These are phyloP conservation scores for Kregervanrija pseudodelftensis DNA, from an alignment of 805 yeast species.

Conservation along the genomic window DNA sequence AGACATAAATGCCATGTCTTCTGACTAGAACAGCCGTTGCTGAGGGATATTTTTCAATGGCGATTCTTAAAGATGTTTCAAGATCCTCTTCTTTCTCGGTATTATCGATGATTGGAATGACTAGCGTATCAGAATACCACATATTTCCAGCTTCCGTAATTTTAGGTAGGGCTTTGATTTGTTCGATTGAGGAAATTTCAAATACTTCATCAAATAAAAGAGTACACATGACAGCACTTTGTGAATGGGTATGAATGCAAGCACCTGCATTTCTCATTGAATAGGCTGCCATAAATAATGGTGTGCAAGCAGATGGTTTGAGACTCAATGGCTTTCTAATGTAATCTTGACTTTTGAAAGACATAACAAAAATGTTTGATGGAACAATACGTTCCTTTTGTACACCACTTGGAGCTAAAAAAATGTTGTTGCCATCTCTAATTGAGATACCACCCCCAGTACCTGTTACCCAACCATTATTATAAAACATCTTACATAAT, in stretches of 20 bases:
- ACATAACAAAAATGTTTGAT: constrained; percentile 72
- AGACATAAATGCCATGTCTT: constrained; percentile 92
- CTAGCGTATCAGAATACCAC: constrained; percentile 65
- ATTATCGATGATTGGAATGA: constrained; percentile 87
- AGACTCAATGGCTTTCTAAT: constrained; percentile 53
- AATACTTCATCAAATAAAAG: constrained; percentile 65
- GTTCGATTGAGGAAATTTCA: constrained; percentile 75
- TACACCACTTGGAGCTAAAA: constrained; percentile 91
- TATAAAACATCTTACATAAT: constrained; percentile 67
- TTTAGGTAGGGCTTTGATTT: constrained; percentile 84
- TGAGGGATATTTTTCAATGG: constrained; percentile 64
- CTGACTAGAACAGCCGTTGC: constrained; percentile 84
- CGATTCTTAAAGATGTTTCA: constrained; percentile 54
- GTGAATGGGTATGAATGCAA: constrained; percentile 92
- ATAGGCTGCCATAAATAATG: constrained; percentile 72
- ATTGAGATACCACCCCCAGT: constrained; percentile 95
- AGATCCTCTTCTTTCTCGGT: constrained; percentile 84
- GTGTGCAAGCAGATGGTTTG: constrained; percentile 94
- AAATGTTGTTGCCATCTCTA: constrained; percentile 48
- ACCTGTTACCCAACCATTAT: constrained; percentile 88
- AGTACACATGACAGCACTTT: constrained; percentile 76
- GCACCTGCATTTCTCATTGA: constrained; percentile 71
- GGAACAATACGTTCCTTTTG: constrained; percentile 87
- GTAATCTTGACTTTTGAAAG: constrained; percentile 43
- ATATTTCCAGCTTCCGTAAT: constrained; percentile 61